Percentiles rank a stretch among this genome's conserved stretches.
Conservation (phyloP, 768 basidiomycete species). For the Coprinopsis sp. region DNA sequence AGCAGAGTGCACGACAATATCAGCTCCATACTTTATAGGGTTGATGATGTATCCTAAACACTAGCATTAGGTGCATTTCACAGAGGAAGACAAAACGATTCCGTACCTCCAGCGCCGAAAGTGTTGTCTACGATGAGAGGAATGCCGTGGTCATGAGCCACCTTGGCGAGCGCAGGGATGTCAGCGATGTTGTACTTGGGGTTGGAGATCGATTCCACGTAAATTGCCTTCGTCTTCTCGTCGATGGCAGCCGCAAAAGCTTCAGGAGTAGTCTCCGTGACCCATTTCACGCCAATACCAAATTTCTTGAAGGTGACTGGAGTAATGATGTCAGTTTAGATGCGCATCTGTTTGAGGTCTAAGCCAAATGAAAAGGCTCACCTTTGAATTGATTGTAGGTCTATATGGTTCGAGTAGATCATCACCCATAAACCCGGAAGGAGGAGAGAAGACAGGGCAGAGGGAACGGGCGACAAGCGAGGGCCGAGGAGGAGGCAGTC, state of each 20-base stretch:
- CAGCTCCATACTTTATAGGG: conserved; percentile 72
- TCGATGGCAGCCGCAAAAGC: conserved; percentile 67
- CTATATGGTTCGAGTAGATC: conserved; percentile 23
- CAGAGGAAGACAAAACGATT: conserved; percentile 42
- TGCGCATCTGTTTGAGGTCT: neutral
- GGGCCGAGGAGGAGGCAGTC: too few species aligned
- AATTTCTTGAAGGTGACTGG: conserved; percentile 64
- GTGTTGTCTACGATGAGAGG: conserved; percentile 83
- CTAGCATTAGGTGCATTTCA: conserved; percentile 65
- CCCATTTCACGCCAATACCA: conserved; percentile 62
- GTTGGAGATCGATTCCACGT: conserved; percentile 76
- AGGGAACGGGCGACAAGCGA: too few species aligned
- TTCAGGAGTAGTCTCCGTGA: conserved; percentile 48
- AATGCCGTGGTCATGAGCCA: conserved; percentile 67
- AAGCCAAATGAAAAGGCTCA: conserved; percentile 14
- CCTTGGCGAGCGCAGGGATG: conserved; percentile 66
- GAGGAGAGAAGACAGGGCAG: too few species aligned
- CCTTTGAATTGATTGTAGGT: conserved; percentile 74
- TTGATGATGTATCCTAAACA: conserved; percentile 68
- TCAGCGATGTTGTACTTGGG: conserved; percentile 67
- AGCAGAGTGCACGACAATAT: conserved; percentile 60
- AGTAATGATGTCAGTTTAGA: neutral
- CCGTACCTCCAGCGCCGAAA: conserved; percentile 63
- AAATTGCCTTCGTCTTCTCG: conserved; percentile 72
- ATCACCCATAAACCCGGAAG: too few species aligned